These are phyloP conservation scores for Pythium diclinum DNA, from an alignment of 352 stramenopile genomes.

Conservation along the genomic window DNA sequence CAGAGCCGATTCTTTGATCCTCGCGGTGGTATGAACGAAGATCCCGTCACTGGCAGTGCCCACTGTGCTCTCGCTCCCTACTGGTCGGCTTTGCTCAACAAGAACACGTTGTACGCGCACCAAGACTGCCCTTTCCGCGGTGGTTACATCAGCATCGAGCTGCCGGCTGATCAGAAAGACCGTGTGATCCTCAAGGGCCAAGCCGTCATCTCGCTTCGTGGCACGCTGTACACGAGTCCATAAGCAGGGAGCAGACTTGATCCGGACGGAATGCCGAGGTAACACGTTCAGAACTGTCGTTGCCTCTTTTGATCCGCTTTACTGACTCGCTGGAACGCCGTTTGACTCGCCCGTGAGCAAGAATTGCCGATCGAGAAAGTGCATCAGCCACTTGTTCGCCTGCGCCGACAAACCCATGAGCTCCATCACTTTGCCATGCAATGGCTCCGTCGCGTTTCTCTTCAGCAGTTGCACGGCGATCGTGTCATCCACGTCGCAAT, in stretches of 20 bases:
- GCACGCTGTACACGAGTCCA: conserved; percentile 21
- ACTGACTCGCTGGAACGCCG: no score
- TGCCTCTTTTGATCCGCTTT: no score
- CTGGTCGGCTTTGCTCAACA: conserved; percentile 56
- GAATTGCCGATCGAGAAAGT: no score
- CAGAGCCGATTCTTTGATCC: conserved; percentile 88
- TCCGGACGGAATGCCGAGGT: no score
- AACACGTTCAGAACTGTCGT: no score
- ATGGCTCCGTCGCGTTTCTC: no score
- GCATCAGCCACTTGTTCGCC: no score
- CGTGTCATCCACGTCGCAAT: conserved; percentile 5
- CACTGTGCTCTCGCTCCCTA: conserved; percentile 89
- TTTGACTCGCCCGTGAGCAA: no score
- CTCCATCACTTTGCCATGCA: no score
- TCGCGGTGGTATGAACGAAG: conserved; percentile 86
- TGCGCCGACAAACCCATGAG: no score
- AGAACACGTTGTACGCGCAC: conserved; percentile 40
- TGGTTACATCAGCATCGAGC: conserved; percentile 39
- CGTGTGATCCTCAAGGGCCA: conserved; percentile 52
- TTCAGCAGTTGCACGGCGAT: background rate
- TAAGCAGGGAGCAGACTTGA: background rate
- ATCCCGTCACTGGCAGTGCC: conserved; percentile 91
- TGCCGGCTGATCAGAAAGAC: conserved; percentile 28
- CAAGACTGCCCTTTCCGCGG: conserved; percentile 44
- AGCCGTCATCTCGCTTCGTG: conserved; percentile 32